Evolutionary conservation across 1,284 basidiomycete species (phyloP).

Genomic region (Fomitopsis pinicola): DNA sequence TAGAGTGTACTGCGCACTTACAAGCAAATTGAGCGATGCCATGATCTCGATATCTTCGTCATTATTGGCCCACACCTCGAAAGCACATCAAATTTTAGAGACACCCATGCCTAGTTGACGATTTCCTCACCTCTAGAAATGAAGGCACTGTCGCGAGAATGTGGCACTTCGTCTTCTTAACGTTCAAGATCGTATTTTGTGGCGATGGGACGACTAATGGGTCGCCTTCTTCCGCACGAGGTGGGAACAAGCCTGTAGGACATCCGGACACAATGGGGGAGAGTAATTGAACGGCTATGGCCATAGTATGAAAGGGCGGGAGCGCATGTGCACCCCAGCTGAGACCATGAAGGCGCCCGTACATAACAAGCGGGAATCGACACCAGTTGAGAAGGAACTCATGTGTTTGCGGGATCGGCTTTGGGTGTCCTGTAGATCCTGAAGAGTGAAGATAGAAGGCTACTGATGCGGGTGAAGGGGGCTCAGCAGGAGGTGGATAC

Average conservation of each 20-base stretch:
- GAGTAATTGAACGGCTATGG: slow-evolving; percentile 12
- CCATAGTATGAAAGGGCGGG: slow-evolving; percentile 19
- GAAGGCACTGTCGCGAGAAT: no score
- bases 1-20: no score
- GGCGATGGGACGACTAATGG: slow-evolving; percentile 6
- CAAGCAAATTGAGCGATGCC: no score
- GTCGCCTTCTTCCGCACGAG: background rate
- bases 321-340: slow-evolving; percentile 10
- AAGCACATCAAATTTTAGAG: no score
- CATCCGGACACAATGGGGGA: slow-evolving; percentile 6
- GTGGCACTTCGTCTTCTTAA: no score
- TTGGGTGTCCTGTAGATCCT: slow-evolving; percentile 19
- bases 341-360: slow-evolving; percentile 1
- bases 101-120: background rate
- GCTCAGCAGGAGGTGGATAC: slow-evolving; percentile 4
- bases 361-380: background rate
- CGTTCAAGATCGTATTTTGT: no score
- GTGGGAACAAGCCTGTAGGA: slow-evolving; percentile 11
- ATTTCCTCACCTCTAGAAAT: no score
- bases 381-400: slow-evolving; percentile 9
- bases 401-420: slow-evolving; percentile 14
- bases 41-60: slow-evolving; percentile 8
- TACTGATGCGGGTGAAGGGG: background rate
- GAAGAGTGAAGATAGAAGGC: slow-evolving; percentile 20
- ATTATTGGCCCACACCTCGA: slow-evolving; percentile 15